phyloP scores from a whole-genome alignment of 345 rosid species.

The Litchi chinensis region DNA sequence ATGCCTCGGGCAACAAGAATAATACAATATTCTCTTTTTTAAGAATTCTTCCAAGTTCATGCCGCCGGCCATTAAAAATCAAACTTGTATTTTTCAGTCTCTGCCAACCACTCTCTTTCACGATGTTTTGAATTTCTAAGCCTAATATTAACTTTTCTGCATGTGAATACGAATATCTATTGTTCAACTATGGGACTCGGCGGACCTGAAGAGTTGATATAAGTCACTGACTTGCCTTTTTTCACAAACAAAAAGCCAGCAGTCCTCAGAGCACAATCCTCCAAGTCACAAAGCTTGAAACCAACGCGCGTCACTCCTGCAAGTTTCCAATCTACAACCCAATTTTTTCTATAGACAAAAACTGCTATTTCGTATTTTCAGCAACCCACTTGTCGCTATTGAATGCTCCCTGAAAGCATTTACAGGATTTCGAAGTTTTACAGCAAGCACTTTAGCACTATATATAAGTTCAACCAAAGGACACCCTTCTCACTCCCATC shows the following conservation, averaged over 20 bases:
- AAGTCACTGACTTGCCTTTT: background rate
- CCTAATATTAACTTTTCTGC: background rate
- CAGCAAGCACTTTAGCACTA: background rate
- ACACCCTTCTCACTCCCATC: background rate
- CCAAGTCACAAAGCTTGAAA: conserved; percentile 21
- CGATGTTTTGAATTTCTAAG: conserved; percentile 4
- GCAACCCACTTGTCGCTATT: too few relatives aligned
- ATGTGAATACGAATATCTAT: background rate
- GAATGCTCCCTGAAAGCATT: too few relatives aligned
- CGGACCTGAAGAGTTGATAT: conserved; percentile 12
- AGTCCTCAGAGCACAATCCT: conserved; percentile 12
- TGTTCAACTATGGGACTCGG: conserved; percentile 25
- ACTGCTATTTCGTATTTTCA: background rate
- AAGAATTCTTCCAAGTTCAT: background rate
- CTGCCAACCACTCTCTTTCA: conserved; percentile 12
- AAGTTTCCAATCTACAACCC: background rate
- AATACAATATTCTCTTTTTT: background rate
- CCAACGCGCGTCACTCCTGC: background rate
- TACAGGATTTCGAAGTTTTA: background rate
- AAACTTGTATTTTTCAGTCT: background rate
- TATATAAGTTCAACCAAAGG: background rate
- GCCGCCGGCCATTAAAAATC: background rate
- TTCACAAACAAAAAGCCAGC: conserved; percentile 2
- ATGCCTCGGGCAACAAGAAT: conserved; percentile 5
- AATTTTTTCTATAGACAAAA: background rate